Evolutionary conservation across 441 rosid genomes (phyloP).

Genomic region (Adansonia gregorii): DNA sequence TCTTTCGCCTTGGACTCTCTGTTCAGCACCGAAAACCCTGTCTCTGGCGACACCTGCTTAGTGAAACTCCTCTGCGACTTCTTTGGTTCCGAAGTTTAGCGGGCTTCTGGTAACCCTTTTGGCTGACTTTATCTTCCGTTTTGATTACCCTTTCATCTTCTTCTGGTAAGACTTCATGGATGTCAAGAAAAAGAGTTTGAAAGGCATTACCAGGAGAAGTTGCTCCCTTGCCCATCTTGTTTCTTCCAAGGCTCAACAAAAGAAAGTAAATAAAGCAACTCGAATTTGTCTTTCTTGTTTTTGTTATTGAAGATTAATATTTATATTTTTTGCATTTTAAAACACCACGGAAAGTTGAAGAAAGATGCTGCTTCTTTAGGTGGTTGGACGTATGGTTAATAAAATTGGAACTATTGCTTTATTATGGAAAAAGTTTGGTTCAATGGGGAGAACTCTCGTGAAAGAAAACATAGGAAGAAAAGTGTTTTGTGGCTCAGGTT

Average conservation of each 20-base stretch:
- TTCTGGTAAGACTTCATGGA: constrained; percentile 57
- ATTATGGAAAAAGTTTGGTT: constrained; percentile 32
- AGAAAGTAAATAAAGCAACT: background rate
- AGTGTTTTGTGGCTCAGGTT: constrained; percentile 24
- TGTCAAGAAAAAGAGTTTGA: constrained; percentile 56
- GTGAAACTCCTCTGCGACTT: constrained; percentile 52
- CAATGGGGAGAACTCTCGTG: constrained; percentile 54
- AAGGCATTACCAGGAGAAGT: constrained; percentile 29
- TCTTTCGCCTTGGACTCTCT: constrained; percentile 51
- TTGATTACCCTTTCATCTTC: constrained; percentile 43
- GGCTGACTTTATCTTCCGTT: constrained; percentile 35
- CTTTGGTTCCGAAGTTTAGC: constrained; percentile 42
- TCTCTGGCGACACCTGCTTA: constrained; percentile 81
- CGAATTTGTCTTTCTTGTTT: background rate
- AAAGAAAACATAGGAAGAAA: constrained; percentile 24
- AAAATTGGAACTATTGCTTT: constrained; percentile 43
- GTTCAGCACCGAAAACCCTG: constrained; percentile 73
- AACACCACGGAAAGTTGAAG: constrained; percentile 37
- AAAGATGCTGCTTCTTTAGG: background rate
- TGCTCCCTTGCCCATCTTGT: constrained; percentile 43
- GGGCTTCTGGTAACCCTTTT: constrained; percentile 39
- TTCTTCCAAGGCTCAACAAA: background rate
- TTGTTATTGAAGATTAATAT: background rate
- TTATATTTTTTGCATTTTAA: background rate
- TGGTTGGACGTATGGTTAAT: constrained; percentile 29